Evolutionary conservation across 257 asterid genomes (phyloP), one percentile per base, ranked within the genome.

Genomic region (Nicotiana otophora): DNA sequence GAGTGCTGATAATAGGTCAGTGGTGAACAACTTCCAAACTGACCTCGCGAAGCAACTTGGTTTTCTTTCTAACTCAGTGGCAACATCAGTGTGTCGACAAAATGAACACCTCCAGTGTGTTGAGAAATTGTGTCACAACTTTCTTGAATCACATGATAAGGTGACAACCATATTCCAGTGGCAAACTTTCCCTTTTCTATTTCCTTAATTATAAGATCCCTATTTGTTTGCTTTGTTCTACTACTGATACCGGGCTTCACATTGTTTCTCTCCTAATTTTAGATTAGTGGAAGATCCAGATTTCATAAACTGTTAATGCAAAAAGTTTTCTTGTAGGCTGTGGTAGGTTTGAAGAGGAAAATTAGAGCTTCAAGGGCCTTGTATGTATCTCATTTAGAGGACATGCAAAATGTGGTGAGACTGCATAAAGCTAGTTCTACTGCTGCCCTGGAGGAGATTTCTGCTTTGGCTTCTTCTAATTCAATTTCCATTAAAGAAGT

Each of bases 341-440:
- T 91, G 81, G 70, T 78, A 83, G 96, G 91, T 63, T 84, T 94
- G 54, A 92, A 89, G 90, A 89, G 82, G 82, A 92, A 90, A 84
- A 85, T 91, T 64, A 86, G 82, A 80, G 81, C 87, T 77, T 92
- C 97, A 28, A 90, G 89, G 89, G 85, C 87, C 34, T 85, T 89
- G 85, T 92, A 87, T 87, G 63, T 88, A 62, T 93, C 97, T 81
- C 95, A 94, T 84, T 86, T 93, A 84, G 98, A 93, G 94, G 94
- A 93, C 67, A 78, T 93, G 83, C 96, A 92, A 85, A 89, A 92
- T 88, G 92, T 93, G 82, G 95, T 87, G 84, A 87, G 91, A 81
- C 86, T 94, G 85, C 95, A 94, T 83, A 93, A 94, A 85, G 91
- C 93, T 68, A 87, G 88, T 83, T 88, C 86, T 28, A 89, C 90